These are phyloP conservation scores for Fusarium staphyleae DNA, from an alignment of 2,329 filamentous ascomycete genomes.

Conservation along the genomic window DNA sequence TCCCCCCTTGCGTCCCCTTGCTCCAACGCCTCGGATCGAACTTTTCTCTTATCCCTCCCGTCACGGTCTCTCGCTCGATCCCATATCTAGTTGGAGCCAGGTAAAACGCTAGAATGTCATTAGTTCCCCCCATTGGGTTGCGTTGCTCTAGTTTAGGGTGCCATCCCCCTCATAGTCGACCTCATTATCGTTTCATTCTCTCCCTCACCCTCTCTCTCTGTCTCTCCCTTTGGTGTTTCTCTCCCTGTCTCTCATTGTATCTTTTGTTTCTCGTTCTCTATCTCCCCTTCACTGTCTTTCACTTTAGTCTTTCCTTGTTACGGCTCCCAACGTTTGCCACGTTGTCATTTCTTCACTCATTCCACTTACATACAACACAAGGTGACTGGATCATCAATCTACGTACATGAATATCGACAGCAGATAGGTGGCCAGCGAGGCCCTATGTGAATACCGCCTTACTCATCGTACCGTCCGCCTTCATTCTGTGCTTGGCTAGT, in stretches of 20 bases:
- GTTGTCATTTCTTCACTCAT: conserved; percentile 21
- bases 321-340: conserved; percentile 1
- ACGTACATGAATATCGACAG: conserved; percentile 38
- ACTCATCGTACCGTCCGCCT: conserved; percentile 18
- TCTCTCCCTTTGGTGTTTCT: conserved; percentile 23
- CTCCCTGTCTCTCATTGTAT: conserved; percentile 28
- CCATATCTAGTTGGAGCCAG: conserved; percentile 30
- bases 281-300: conserved; percentile 20
- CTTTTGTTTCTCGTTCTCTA: conserved; percentile 23
- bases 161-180: conserved; percentile 20
- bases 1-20: conserved; percentile 33
- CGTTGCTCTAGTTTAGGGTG: conserved; percentile 25
- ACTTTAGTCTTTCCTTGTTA: conserved; percentile 24
- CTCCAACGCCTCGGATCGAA: conserved; percentile 26
- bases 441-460: conserved; percentile 31
- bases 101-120: conserved; percentile 37
- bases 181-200: conserved; percentile 34
- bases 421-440: conserved; percentile 38
- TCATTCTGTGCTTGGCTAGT: conserved; percentile 20
- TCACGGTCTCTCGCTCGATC: conserved; percentile 24
- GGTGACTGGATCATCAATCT: conserved; percentile 39
- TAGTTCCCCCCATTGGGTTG: conserved; percentile 22
- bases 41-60: conserved; percentile 28
- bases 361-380: conserved; percentile 16
- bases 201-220: conserved; percentile 25